phyloP scores from a whole-genome alignment of 2,329 filamentous ascomycete genomes.

The Blumeria graminis region DNA sequence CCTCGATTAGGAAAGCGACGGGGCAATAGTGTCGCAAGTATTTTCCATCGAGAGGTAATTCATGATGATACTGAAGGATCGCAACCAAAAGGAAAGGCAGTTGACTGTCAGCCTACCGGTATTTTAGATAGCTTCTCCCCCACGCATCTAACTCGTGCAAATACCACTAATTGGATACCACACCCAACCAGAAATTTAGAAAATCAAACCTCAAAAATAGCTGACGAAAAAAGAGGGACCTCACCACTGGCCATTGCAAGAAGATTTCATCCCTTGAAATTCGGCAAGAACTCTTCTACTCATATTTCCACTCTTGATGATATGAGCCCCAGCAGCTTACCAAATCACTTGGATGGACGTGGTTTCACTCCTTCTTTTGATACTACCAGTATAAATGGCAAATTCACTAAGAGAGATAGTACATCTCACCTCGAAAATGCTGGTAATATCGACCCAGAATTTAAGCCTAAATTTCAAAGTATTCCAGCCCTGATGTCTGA shows the following conservation, averaged over 20 bases:
- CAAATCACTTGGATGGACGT: conserved; percentile 13
- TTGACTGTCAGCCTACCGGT: conserved; percentile 26
- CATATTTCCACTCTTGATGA: conserved; percentile 55
- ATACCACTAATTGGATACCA: conserved; percentile 6
- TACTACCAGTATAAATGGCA: conserved; percentile 28
- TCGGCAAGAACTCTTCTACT: conserved; percentile 55
- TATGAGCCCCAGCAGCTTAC: conserved; percentile 27
- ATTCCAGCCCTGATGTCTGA: conserved; percentile 34
- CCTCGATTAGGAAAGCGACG: conserved; percentile 24
- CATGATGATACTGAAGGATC: conserved; percentile 19
- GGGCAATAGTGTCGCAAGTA: conserved; percentile 34
- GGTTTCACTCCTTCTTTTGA: conserved; percentile 22
- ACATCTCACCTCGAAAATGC: conserved; percentile 25
- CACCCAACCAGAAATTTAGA: conserved; percentile 9
- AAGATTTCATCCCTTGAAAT: neutral
- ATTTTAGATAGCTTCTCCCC: conserved; percentile 6
- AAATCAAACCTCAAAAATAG: conserved; percentile 5
- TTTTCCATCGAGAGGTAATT: conserved; percentile 31
- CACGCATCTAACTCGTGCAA: conserved; percentile 7
- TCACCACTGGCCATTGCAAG: conserved; percentile 14
- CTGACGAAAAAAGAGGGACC: conserved; percentile 19
- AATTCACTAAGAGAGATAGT: conserved; percentile 16
- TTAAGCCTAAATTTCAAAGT: too few species aligned
- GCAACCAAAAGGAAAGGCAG: conserved; percentile 39
- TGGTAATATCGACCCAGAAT: conserved; percentile 6